Evolutionary conservation across 2,329 filamentous ascomycete species (phyloP).

Genomic region (Cladosporium colombiae): DNA sequence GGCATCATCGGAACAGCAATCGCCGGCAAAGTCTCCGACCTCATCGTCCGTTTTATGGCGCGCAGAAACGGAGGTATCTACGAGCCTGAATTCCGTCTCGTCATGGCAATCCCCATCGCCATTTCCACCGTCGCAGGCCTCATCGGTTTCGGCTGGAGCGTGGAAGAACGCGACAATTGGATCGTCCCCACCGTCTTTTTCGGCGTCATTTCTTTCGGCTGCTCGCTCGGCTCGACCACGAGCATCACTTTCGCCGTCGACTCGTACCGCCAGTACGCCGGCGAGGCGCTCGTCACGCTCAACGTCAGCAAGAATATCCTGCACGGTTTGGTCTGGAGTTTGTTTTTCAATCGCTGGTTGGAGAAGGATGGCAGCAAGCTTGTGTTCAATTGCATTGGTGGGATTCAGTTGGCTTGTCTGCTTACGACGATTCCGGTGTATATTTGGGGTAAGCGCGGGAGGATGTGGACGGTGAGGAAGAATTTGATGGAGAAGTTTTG

Average conservation of each 20-base stretch:
- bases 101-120: slow-evolving; percentile 82
- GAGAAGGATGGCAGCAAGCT: slow-evolving; percentile 70
- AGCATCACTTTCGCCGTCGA: slow-evolving; percentile 93
- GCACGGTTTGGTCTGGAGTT: slow-evolving; percentile 82
- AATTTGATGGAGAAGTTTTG: slow-evolving; percentile 81
- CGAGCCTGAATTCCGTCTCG: slow-evolving; percentile 87
- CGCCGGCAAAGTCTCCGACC: slow-evolving; percentile 82
- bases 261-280: slow-evolving; percentile 88
- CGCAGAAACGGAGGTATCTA: slow-evolving; percentile 88
- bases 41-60: slow-evolving; percentile 80
- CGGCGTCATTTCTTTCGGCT: slow-evolving; percentile 87
- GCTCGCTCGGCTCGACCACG: slow-evolving; percentile 84
- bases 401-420: slow-evolving; percentile 78
- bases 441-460: slow-evolving; percentile 82
- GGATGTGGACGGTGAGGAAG: slow-evolving; percentile 91
- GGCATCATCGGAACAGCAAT: slow-evolving; percentile 89
- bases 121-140: slow-evolving; percentile 79
- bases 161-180: slow-evolving; percentile 71
- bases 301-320: slow-evolving; percentile 95
- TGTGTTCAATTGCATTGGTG: slow-evolving; percentile 80
- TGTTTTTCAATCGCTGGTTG: slow-evolving; percentile 88
- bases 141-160: slow-evolving; percentile 97
- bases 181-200: slow-evolving; percentile 95
- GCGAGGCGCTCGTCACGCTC: slow-evolving; percentile 88
- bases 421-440: slow-evolving; percentile 85